Evolutionary conservation across 768 basidiomycete genomes (phyloP), one percentile per base, ranked within the genome.

Genomic region (Melanogaster broomeanus): DNA sequence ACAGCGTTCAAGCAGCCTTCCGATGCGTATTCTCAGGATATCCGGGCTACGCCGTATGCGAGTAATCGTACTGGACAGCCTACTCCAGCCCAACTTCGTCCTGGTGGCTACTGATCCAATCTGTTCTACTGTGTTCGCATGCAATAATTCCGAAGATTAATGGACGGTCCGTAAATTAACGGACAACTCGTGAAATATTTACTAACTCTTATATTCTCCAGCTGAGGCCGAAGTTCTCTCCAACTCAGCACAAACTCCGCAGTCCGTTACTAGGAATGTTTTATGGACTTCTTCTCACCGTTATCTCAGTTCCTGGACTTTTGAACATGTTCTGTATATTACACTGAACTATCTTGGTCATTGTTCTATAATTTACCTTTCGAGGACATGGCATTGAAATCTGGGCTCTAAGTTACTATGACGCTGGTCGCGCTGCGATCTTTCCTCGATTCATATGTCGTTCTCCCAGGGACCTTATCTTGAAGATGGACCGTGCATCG

Each of bases 71-170:
- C 76, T 38, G 68, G 73, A 42, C 66, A 66, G 42, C 77, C 78
- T 3, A 58, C 67, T 38, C 68, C 60, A 34, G 69, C 59, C 22
- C 77, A 78, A 60, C 57, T 72, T 52, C 80, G 78, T 67, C 74
- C 78, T 57, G 78, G 77, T 80, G 68, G 73, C 73, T 78, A 55
- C 48, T 64, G 53, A 61, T 6, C 24, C 10, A n/a, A 9, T 35
- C 5, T 21, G 24, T 19, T 38, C 31, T 42, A n/a, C 24, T 30
- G 41, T 42, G 30, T 16, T 53, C 22, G 33, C 18, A 42, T 50
- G 9, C 5, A 25, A 27, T 27, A 27, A 34, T 37, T 15, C 30
- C 41, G 27, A 49, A 31, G 22, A 28, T 34, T 27, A 50, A 37
- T 34, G 48, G 44, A 33, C 39, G 25, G 48, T 50, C 37, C 11